Base-by-base conservation (phyloP, 176 grass and related monocot species). In the Oryza officinalis region DNA sequence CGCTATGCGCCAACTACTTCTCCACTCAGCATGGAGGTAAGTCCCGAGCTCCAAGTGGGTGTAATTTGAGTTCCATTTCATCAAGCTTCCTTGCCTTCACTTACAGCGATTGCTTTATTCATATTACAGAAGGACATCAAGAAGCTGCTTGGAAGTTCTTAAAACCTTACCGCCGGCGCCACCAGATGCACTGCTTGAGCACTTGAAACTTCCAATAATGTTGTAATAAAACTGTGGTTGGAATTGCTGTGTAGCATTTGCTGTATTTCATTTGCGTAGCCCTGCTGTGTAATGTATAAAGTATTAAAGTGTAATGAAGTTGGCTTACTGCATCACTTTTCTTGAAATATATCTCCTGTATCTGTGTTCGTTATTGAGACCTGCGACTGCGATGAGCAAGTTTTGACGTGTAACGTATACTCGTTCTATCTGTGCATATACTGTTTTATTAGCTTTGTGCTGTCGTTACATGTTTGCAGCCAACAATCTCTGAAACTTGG, bases 1-100 rank as follows among this genome's bases (percentile, higher is more conserved):
- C 94, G 94, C 33, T 97, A 97, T 14, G 87, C 94, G 32, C 94
- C 94, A 2, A 97, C 92, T 60, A 97, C 92, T 35, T 92, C 94
- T 26, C 92, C 94, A 8, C 83, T 97, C 61, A 97, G 92, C 87
- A 90, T 97, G 9, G 90, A 97, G 90, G 92, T 94, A 89, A 83
- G 70, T 59, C 30, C 57, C 11, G 27, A 72, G 40, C 22, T 60
- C 54, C 54, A 23, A 10, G 6, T 67, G 7, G 30, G 4, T 27
- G 10, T 63, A 67, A 26, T 60, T 4, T 12, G 32, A 14, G 31
- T 35, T 57, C 2, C 14, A 23, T 64, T 28, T 84, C 67, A 27
- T 60, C 12, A 44, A 37, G 10, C 11, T 31, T 78, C 22, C 31
- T 57, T 30, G 20, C 27, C 8, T 26, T 26, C 10, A 49, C 22